Percentiles rank a stretch among this genome's conserved stretches.
Conservation (phyloP, 352 stramenopile genomes). For the Pythium oligandrum region DNA sequence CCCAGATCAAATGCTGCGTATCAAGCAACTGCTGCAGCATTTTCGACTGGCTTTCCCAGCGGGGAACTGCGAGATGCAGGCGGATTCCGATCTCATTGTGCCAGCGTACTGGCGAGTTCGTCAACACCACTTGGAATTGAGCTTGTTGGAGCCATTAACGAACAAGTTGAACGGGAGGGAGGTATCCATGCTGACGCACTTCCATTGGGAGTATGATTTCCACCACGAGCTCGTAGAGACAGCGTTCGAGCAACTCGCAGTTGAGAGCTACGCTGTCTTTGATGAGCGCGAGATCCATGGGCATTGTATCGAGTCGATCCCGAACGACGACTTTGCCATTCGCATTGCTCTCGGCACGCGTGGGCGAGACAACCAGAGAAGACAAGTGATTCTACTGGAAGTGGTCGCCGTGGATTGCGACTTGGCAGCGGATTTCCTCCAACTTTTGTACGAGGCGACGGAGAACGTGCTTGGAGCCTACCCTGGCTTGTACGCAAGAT, state of each 20-base stretch:
- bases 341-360: conserved; percentile 2
- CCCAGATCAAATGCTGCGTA: no score
- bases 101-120: conserved; percentile 17
- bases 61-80: conserved; percentile 7
- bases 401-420: conserved; percentile 8
- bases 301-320: conserved; percentile 16
- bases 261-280: conserved; percentile 14
- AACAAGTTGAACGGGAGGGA: background rate
- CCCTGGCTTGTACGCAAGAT: conserved; percentile 13
- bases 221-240: conserved; percentile 10
- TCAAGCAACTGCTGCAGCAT: conserved; percentile 17
- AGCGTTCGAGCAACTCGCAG: conserved; percentile 18
- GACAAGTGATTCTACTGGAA: conserved; percentile 12
- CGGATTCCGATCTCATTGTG: conserved; percentile 17
- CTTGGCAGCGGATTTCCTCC: conserved; percentile 10
- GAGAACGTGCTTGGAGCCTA: conserved; percentile 20
- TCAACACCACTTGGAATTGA: background rate
- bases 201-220: conserved; percentile 22
- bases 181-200: conserved; percentile 5
- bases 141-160: background rate
- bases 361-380: background rate
- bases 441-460: conserved; percentile 11
- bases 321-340: conserved; percentile 6
- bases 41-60: conserved; percentile 17
- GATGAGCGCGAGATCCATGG: conserved; percentile 7